These are phyloP conservation scores for Talaromyces sp. DNA, from an alignment of 2,329 filamentous ascomycete species.

Conservation along the genomic window DNA sequence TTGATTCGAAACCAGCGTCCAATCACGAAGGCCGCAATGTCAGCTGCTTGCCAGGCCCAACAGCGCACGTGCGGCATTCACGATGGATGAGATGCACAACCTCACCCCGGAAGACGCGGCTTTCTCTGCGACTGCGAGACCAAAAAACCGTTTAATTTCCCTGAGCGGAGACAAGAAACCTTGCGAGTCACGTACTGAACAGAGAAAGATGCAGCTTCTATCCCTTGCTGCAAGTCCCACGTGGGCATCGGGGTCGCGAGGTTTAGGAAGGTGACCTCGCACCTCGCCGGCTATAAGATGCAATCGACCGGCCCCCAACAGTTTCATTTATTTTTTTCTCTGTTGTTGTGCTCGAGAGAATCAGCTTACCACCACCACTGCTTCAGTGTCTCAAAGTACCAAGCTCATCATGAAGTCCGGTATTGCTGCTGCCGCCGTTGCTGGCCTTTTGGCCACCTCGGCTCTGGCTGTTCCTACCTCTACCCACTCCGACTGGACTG, in stretches of 20 bases:
- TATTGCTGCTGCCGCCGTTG: constrained; percentile 9
- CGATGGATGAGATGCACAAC: not conserved
- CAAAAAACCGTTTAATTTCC: not conserved
- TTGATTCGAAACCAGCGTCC: not conserved
- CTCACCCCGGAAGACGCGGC: not conserved
- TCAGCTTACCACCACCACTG: no score
- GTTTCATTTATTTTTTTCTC: not conserved
- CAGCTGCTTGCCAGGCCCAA: not conserved
- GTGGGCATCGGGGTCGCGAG: not conserved
- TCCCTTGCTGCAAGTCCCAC: constrained; percentile 1
- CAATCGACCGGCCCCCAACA: not conserved
- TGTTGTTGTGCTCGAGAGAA: not conserved
- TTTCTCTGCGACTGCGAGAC: not conserved
- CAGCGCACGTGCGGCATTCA: constrained; percentile 1
- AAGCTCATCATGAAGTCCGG: constrained; percentile 11
- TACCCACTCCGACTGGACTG: constrained; percentile 5
- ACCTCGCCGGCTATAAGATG: not conserved
- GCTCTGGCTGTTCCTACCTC: constrained; percentile 8
- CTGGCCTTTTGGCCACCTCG: constrained; percentile 14
- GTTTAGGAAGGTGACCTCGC: not conserved
- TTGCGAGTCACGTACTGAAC: not conserved
- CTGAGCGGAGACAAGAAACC: not conserved
- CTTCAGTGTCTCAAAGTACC: constrained; percentile 52
- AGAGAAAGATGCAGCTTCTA: not conserved
- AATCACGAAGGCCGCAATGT: not conserved